Evolutionary conservation across 768 basidiomycete species (phyloP).

Genomic region (Collybia nuda): DNA sequence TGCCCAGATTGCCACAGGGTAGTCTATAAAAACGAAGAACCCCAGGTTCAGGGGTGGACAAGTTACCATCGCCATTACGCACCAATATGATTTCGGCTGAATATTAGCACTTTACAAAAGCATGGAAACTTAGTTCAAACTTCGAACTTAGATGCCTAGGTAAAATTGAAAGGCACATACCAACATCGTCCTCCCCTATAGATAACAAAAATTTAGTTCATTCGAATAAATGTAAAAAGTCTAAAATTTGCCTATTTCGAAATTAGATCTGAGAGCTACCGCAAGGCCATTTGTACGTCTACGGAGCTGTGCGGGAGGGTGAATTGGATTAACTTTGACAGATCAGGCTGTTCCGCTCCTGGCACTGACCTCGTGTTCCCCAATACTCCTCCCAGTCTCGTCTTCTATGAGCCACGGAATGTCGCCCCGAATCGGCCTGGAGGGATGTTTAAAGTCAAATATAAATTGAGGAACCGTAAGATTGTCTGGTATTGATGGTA

Average conservation of each 20-base stretch:
- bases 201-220: no score
- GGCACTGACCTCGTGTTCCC: slow-evolving; percentile 37
- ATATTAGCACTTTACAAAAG: slow-evolving; percentile 49
- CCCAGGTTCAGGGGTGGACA: neutral
- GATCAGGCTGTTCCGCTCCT: neutral
- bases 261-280: slow-evolving; percentile 40
- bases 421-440: slow-evolving; percentile 32
- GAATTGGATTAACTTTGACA: neutral
- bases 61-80: neutral
- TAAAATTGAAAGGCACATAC: slow-evolving; percentile 29
- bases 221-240: no score
- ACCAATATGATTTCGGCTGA: slow-evolving; percentile 68
- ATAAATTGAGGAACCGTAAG: slow-evolving; percentile 54
- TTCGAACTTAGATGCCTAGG: no score
- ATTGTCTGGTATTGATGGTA: slow-evolving; percentile 48
- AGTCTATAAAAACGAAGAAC: slow-evolving; percentile 34
- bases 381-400: slow-evolving; percentile 37
- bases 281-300: slow-evolving; percentile 47
- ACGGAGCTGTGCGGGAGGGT: slow-evolving; percentile 34
- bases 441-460: slow-evolving; percentile 42
- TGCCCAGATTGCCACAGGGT: slow-evolving; percentile 56
- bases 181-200: slow-evolving; percentile 50
- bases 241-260: slow-evolving; percentile 37
- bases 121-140: neutral
- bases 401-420: slow-evolving; percentile 53